Base-by-base conservation (phyloP, 352 stramenopile genomes). In the Albugo candida region DNA sequence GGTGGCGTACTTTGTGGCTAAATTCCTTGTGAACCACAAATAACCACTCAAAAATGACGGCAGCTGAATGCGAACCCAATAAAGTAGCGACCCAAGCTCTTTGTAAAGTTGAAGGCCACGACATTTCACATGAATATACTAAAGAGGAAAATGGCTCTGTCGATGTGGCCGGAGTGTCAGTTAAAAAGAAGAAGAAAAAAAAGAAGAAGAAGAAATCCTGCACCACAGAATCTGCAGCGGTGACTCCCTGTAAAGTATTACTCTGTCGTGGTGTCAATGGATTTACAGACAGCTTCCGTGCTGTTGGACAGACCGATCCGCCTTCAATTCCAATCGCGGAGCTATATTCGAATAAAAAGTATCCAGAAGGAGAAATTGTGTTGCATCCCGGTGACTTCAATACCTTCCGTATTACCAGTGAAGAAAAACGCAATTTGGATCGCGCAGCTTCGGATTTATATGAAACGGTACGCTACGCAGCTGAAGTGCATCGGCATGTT, bases 281-380 rank as follows among this genome's bases (percentile, higher is more conserved):
- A 35, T 96, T 95, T 59, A 96, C 82, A 0, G 89, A 97, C 65
- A 95, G 82, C 60, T 95, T 95, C 60, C 65, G 96, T 60, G 71
- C 37, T 34, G 70, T 95, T 34, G 93, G 92, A 17, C 95, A 99
- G 70, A 97, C 95, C 1, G 73, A 96, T 18, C 92, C 93, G 24
- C 93, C 94, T 2, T 84, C 91, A n/a, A 97, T 96, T 52, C 89
- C 92, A 2, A 89, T 83, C 8, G 59, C 65, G 27, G 61, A 79
- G 53, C 61, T 91, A 51, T 86, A 81, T 54, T 50, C 54, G 1
- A 50, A 61, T 13, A 70, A 68, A 16, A 60, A 70, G 17, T 96
- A 86, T 54, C 92, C 93, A 10, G 55, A 79, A n/a, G 94, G 93
- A 0, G 87, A 98, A 61, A 94, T 98, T 55, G 70, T 93, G 55